Evolutionary conservation across 2,329 filamentous ascomycete genomes (phyloP).

Genomic region (Ophiostoma fasciatum): DNA sequence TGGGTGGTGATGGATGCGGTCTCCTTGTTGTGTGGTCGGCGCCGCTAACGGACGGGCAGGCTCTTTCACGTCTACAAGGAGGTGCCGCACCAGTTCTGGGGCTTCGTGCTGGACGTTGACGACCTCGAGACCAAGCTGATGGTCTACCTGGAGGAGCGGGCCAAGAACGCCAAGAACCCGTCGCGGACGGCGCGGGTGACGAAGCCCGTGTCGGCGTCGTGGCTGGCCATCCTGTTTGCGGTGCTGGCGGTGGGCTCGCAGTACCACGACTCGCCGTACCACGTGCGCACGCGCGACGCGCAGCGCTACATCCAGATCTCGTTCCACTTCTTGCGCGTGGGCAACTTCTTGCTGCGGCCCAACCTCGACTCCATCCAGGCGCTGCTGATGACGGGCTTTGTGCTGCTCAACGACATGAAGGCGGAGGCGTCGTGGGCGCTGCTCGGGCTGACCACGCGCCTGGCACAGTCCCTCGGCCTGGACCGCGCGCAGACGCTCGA

Average conservation of each 20-base stretch:
- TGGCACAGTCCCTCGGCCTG: conserved; percentile 50
- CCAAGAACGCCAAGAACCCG: conserved; percentile 34
- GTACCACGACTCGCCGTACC: conserved; percentile 50
- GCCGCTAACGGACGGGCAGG: conserved; percentile 21
- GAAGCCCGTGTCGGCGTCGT: conserved; percentile 44
- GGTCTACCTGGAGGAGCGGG: conserved; percentile 49
- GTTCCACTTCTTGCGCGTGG: conserved; percentile 48
- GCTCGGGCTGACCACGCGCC: conserved; percentile 46
- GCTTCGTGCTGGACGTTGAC: conserved; percentile 50
- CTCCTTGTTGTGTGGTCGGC: too few species aligned
- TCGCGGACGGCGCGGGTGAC: conserved; percentile 24
- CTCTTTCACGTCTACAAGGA: conserved; percentile 53
- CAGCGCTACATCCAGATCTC: conserved; percentile 49
- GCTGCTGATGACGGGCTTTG: conserved; percentile 46
- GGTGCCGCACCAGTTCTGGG: conserved; percentile 53
- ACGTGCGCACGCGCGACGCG: conserved; percentile 42
- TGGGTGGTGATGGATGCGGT: too few species aligned
- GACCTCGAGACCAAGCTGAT: conserved; percentile 50
- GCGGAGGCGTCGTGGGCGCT: conserved; percentile 53
- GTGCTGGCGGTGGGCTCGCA: conserved; percentile 52
- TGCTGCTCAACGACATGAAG: conserved; percentile 54
- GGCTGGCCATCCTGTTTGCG: conserved; percentile 50
- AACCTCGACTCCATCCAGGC: conserved; percentile 53
- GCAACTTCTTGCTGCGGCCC: conserved; percentile 48
- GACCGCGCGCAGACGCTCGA: conserved; percentile 34